Conservation (phyloP, 208 protist species). For the Strigomonas culicis region DNA sequence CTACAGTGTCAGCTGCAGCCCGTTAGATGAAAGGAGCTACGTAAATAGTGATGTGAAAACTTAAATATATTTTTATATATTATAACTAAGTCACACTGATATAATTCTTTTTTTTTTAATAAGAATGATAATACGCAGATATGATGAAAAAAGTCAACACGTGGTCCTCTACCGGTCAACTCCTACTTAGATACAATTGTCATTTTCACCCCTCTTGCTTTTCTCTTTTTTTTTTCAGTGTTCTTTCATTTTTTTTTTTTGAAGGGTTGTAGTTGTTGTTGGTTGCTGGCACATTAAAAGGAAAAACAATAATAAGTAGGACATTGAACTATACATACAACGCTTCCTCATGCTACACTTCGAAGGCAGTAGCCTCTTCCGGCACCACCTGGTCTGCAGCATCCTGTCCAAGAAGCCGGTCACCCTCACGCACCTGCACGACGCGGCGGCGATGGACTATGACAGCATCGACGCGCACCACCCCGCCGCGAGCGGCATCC, state of each 20-base stretch:
- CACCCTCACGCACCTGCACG: slow-evolving; percentile 63
- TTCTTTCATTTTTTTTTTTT: neutral
- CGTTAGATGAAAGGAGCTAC: neutral
- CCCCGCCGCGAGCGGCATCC: slow-evolving; percentile 71
- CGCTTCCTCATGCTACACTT: slow-evolving; percentile 59
- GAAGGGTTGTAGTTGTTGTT: too few species aligned
- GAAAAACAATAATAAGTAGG: slow-evolving; percentile 9
- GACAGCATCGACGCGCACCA: slow-evolving; percentile 16
- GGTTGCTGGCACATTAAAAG: too few species aligned
- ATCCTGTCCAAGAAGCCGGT: slow-evolving; percentile 72
- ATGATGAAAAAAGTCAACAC: neutral
- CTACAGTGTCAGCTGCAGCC: neutral
- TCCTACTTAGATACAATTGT: neutral
- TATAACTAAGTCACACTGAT: neutral
- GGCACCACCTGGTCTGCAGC: slow-evolving; percentile 87
- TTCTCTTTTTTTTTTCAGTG: slow-evolving; percentile 8
- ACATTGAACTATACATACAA: slow-evolving; percentile 8
- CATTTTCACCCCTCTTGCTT: neutral
- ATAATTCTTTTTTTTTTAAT: neutral
- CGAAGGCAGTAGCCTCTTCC: slow-evolving; percentile 81
- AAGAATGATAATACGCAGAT: neutral
- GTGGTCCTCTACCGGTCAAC: neutral
- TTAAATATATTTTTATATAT: neutral
- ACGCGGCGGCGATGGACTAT: neutral
- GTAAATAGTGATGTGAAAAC: neutral